Evolutionary conservation across 352 stramenopile genomes (phyloP), one percentile per base, ranked within the genome.

Genomic region (Pythium aristosporum): DNA sequence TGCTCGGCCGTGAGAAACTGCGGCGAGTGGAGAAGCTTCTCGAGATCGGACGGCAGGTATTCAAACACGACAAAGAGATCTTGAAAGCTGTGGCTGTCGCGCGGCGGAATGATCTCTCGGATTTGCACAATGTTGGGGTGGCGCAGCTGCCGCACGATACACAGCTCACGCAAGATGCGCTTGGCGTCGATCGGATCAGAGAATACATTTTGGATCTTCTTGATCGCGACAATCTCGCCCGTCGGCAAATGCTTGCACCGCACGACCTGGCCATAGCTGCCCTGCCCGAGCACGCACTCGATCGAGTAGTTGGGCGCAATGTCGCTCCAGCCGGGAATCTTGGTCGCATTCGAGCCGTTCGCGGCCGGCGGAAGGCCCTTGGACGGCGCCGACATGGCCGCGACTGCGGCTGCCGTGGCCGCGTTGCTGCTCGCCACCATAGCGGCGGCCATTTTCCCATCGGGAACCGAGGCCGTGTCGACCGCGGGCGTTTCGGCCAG

Each of bases 151-250:
- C 86, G 82, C 34, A 95, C 65, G 44, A 95, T 95, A 62, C 79
- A 92, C 34, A 95, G 67, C 52, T 95, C 86, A 16, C 86, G 84
- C 10, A 95, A 69, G 43, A 95, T 95, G 20, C 86, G 84, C 71
- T 95, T 95, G 43, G 86, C 86, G 60, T 95, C 86, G 50, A 95
- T 92, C 32, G 86, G 86, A 39, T 95, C 86, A 13, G 86, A 90
- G 54, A 95, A 95, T 11, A 95, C 86, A 55, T 95, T 95, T 61
- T 93, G 84, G 60, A 93, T 93, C 67, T 92, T 92, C 74, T 95
- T 95, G 67, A 95, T 95, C 8, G 86, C 86, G 48, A 95, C 86
- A 61, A 95, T 87, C 62, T 95, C 86, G 23, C 84, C 84, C n/a
- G 86, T 93, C 20, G 86, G 80, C n/a, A 93, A 43, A 63, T 95